Conservation (phyloP, 768 basidiomycete species). For the Leccinum variicolor region DNA sequence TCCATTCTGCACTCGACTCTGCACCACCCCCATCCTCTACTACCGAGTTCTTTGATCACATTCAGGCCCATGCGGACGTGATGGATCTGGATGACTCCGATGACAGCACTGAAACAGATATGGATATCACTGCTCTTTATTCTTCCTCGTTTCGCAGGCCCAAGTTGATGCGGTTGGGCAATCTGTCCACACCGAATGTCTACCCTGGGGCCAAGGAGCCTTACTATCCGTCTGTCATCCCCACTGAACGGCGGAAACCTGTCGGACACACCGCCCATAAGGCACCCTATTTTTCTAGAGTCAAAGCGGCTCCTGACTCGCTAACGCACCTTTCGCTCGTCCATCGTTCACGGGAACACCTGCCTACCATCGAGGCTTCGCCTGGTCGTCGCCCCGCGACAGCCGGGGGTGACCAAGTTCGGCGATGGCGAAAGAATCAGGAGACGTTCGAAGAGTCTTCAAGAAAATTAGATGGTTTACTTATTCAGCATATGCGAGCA, state of each 20-base stretch:
- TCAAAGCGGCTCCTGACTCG: conserved; percentile 34
- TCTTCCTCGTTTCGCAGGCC: conserved; percentile 29
- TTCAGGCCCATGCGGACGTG: conserved; percentile 70
- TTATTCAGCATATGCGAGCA: conserved; percentile 77
- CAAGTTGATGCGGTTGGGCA: conserved; percentile 60
- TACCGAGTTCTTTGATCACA: conserved; percentile 71
- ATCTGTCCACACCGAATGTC: conserved; percentile 68
- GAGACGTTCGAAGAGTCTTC: conserved; percentile 51
- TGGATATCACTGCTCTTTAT: conserved; percentile 32
- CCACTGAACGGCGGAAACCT: conserved; percentile 43
- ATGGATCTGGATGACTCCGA: conserved; percentile 67
- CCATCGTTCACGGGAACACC: conserved; percentile 43
- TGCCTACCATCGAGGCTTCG: conserved; percentile 17
- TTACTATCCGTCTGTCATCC: conserved; percentile 31
- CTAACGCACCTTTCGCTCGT: conserved; percentile 30
- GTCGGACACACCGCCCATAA: conserved; percentile 48
- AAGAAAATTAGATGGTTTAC: conserved; percentile 71
- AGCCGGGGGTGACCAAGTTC: conserved; percentile 21
- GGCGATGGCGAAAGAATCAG: conserved; percentile 31
- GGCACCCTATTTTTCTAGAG: conserved; percentile 45
- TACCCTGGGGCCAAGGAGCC: conserved; percentile 39
- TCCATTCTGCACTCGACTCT: conserved; percentile 49
- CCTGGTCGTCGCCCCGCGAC: conserved; percentile 15
- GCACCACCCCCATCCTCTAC: conserved; percentile 65
- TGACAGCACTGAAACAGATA: conserved; percentile 39